phyloP scores from a whole-genome alignment of 2,329 filamentous ascomycete genomes.

The Hypoxylon sp. region DNA sequence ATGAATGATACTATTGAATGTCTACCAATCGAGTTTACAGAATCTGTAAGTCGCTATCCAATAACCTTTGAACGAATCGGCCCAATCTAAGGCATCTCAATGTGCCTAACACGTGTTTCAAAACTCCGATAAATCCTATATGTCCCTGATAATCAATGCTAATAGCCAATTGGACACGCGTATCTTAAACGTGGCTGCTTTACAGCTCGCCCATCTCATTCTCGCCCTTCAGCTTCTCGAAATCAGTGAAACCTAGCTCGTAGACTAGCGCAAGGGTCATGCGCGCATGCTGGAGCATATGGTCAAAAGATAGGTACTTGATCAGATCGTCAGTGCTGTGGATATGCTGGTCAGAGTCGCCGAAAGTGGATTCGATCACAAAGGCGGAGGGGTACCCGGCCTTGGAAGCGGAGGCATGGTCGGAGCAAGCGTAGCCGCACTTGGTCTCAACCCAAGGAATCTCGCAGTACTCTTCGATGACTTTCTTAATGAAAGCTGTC shows the following conservation, averaged over 20 bases:
- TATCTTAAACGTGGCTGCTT: constrained; percentile 7
- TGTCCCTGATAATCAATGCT: constrained; percentile 12
- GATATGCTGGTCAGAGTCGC: constrained; percentile 76
- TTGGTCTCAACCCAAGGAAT: constrained; percentile 90
- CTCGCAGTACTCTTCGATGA: constrained; percentile 88
- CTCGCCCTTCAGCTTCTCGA: constrained; percentile 62
- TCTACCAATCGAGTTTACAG: constrained; percentile 16
- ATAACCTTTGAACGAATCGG: not conserved
- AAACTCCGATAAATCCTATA: constrained; percentile 30
- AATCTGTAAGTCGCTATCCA: constrained; percentile 9
- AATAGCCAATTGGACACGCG: not conserved
- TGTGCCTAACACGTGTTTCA: not conserved
- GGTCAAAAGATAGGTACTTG: constrained; percentile 83
- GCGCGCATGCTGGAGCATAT: constrained; percentile 92
- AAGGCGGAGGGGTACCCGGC: constrained; percentile 82
- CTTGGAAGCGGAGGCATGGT: constrained; percentile 81
- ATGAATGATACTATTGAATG: constrained; percentile 6
- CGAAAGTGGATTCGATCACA: constrained; percentile 81
- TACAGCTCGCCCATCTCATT: constrained; percentile 58
- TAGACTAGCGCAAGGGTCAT: constrained; percentile 87
- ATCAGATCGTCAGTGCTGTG: constrained; percentile 79
- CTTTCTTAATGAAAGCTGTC: constrained; percentile 90
- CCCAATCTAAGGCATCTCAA: constrained; percentile 20
- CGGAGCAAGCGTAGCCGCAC: constrained; percentile 88
- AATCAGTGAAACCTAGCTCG: constrained; percentile 84